Conservation (phyloP, 176 grass and related monocot genomes). For the Poa pratensis region DNA sequence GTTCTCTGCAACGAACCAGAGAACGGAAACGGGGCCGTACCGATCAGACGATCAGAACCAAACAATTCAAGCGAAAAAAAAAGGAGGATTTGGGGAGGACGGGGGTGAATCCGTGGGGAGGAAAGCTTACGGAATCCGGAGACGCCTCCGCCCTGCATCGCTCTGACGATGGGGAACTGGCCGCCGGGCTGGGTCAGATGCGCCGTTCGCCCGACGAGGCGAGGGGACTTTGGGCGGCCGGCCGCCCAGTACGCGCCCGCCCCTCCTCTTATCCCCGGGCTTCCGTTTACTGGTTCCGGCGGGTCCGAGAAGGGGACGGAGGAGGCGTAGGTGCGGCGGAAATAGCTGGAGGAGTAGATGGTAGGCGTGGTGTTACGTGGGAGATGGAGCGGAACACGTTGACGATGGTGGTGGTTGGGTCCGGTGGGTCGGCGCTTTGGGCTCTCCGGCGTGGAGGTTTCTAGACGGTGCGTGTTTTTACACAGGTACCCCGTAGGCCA, state of each 20-base stretch:
- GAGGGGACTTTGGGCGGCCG: conserved; percentile 20
- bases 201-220: conserved; percentile 6
- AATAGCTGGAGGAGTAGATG: conserved; percentile 26
- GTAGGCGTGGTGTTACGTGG: background rate
- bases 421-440: background rate
- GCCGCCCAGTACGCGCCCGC: background rate
- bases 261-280: background rate
- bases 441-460: background rate
- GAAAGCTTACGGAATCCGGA: conserved; percentile 80
- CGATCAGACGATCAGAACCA: conserved; percentile 37
- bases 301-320: background rate
- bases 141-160: conserved; percentile 74
- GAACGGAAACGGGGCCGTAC: background rate
- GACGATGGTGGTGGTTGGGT: conserved; percentile 22
- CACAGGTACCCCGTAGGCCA: too few relatives aligned
- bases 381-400: conserved; percentile 28
- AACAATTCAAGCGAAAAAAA: too few relatives aligned
- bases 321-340: conserved; percentile 15
- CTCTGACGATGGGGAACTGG: conserved; percentile 3
- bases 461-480: background rate
- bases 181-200: conserved; percentile 9
- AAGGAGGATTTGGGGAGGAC: background rate
- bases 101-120: background rate
- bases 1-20: conserved; percentile 57
- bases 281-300: conserved; percentile 3